Conservation (phyloP, 148 eudicot species). For the Chenopodium suecicum region DNA sequence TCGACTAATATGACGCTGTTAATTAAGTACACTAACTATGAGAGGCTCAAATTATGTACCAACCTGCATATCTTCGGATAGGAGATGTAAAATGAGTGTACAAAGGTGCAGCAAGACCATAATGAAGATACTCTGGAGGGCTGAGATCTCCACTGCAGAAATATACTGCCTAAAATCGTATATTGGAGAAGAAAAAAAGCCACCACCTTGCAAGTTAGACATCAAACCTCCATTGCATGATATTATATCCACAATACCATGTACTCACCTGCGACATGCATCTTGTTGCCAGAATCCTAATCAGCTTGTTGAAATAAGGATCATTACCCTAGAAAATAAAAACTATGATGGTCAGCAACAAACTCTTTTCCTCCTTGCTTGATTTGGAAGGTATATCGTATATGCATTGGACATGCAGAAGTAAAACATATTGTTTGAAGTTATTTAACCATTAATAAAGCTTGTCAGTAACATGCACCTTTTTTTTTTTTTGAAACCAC, state of each 20-base stretch:
- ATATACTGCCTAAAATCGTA: constrained; percentile 70
- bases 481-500: no score
- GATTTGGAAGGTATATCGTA: background rate
- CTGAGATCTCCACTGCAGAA: constrained; percentile 97
- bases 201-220: background rate
- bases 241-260: background rate
- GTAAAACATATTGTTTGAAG: background rate
- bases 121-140: constrained; percentile 85
- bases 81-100: constrained; percentile 98
- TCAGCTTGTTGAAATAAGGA: constrained; percentile 94
- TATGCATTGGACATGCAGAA: background rate
- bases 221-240: constrained; percentile 8
- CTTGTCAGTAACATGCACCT: background rate
- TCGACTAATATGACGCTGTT: background rate
- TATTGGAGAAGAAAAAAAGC: background rate
- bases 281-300: constrained; percentile 93
- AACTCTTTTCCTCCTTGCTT: background rate
- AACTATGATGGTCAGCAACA: constrained; percentile 9
- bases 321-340: constrained; percentile 65
- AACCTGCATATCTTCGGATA: constrained; percentile 96
- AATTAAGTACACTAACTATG: background rate
- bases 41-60: constrained; percentile 1
- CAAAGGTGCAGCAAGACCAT: constrained; percentile 87
- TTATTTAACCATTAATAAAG: background rate
- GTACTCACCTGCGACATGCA: constrained; percentile 91